phyloP scores from a whole-genome alignment of 768 basidiomycete species.

The Suillus brevipes region DNA sequence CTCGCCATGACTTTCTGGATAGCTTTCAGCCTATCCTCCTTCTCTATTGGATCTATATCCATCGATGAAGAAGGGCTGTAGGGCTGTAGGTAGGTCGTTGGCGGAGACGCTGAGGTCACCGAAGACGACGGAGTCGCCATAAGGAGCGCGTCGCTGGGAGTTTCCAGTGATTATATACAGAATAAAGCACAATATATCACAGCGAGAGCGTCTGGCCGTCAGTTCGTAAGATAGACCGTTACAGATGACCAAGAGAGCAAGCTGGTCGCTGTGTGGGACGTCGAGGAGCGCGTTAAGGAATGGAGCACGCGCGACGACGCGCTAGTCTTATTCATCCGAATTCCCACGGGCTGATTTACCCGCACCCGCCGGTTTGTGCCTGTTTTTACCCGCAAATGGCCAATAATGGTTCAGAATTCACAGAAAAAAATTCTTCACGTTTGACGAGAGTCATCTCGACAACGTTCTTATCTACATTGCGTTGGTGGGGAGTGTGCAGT shows the following conservation, averaged over 20 bases:
- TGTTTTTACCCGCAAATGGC: slow-evolving; percentile 17
- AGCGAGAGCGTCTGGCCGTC: slow-evolving; percentile 12
- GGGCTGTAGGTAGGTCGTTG: slow-evolving; percentile 58
- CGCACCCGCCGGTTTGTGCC: slow-evolving; percentile 18
- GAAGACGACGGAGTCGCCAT: slow-evolving; percentile 85
- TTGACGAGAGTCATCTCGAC: slow-evolving; percentile 16
- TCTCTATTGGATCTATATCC: slow-evolving; percentile 45
- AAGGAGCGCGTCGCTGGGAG: slow-evolving; percentile 31
- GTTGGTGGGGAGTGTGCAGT: background rate
- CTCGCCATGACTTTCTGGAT: slow-evolving; percentile 76
- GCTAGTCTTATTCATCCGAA: slow-evolving; percentile 37
- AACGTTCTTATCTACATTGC: slow-evolving; percentile 4
- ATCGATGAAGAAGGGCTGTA: slow-evolving; percentile 40
- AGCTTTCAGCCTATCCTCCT: slow-evolving; percentile 63
- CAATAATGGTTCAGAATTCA: slow-evolving; percentile 15
- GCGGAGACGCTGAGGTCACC: slow-evolving; percentile 80
- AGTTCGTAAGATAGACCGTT: slow-evolving; percentile 22
- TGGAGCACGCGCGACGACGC: slow-evolving; percentile 36
- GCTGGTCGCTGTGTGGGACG: slow-evolving; percentile 40
- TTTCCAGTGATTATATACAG: slow-evolving; percentile 18
- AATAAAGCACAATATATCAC: slow-evolving; percentile 19
- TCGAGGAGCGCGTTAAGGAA: slow-evolving; percentile 40
- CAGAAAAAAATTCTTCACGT: slow-evolving; percentile 10
- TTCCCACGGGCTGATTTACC: slow-evolving; percentile 34
- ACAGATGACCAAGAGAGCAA: slow-evolving; percentile 32